phyloP scores from a whole-genome alignment of 1,284 basidiomycete genomes.

The Puccinia polysora region DNA sequence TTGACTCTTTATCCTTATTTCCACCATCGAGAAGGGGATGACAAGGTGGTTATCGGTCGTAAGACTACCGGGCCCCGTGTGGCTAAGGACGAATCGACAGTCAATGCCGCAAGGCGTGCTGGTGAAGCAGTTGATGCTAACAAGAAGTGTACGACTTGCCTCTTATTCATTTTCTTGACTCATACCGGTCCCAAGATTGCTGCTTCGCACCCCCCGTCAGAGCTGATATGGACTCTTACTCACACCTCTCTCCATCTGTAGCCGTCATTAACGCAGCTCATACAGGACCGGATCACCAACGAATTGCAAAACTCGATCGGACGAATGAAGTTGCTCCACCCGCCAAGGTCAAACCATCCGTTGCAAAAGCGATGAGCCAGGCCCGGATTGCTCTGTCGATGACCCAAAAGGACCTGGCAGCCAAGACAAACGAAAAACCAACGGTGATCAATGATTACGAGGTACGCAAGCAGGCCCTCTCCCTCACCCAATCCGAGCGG shows the following conservation, averaged over 20 bases:
- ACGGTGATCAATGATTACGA: slow-evolving; percentile 41
- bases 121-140: slow-evolving; percentile 16
- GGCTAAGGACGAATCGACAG: slow-evolving; percentile 20
- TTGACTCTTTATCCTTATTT: neutral
- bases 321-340: slow-evolving; percentile 35
- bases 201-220: neutral
- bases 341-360: slow-evolving; percentile 24
- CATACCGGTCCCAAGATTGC: neutral
- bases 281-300: slow-evolving; percentile 34
- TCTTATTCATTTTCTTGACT: neutral
- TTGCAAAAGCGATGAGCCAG: slow-evolving; percentile 35
- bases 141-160: slow-evolving; percentile 28
- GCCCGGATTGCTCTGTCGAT: slow-evolving; percentile 28
- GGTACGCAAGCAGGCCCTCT: neutral
- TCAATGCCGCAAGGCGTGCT: slow-evolving; percentile 35
- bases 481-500: neutral
- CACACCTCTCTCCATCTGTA: neutral
- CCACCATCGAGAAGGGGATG: slow-evolving; percentile 2
- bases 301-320: slow-evolving; percentile 37
- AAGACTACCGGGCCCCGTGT: slow-evolving; percentile 11
- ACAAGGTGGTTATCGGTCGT: slow-evolving; percentile 36
- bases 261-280: slow-evolving; percentile 24
- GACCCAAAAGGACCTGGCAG: slow-evolving; percentile 37
- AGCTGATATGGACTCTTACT: neutral
- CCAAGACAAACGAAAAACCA: slow-evolving; percentile 32